These are phyloP conservation scores for Tolypocladium nubicola DNA, from an alignment of 2,329 filamentous ascomycete species.

Conservation along the genomic window DNA sequence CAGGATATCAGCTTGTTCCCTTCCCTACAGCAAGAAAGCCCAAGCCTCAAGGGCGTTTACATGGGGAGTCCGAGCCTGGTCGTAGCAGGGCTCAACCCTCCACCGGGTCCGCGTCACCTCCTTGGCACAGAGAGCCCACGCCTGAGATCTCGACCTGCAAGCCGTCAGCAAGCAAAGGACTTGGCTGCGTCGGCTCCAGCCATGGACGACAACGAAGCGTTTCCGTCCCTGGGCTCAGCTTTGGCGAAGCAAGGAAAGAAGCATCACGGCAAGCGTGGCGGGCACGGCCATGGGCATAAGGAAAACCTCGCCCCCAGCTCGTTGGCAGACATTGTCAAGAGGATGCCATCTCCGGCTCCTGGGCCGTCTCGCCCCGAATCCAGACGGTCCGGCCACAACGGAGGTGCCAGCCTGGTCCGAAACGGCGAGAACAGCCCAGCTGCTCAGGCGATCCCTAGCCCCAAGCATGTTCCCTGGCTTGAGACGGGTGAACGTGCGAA, in stretches of 20 bases:
- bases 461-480: conserved; percentile 91
- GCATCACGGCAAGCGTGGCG: conserved; percentile 83
- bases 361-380: conserved; percentile 46
- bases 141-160: conserved; percentile 72
- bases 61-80: conserved; percentile 39
- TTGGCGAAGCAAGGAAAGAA: conserved; percentile 73
- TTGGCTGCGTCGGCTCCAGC: conserved; percentile 58
- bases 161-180: conserved; percentile 57
- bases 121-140: conserved; percentile 53
- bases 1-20: conserved; percentile 83
- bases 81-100: conserved; percentile 50
- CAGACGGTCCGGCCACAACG: conserved; percentile 51
- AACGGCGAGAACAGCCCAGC: conserved; percentile 70
- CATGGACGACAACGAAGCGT: conserved; percentile 90
- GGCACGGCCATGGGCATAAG: conserved; percentile 62
- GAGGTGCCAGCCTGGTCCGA: conserved; percentile 52
- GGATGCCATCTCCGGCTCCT: conserved; percentile 77
- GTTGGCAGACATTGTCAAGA: conserved; percentile 87
- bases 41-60: conserved; percentile 47
- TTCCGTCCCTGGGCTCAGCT: conserved; percentile 76
- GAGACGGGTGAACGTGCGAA: conserved; percentile 89
- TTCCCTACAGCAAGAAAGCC: conserved; percentile 50
- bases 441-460: conserved; percentile 73
- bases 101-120: conserved; percentile 58
- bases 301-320: conserved; percentile 63